Evolutionary conservation across 306 rosid genomes (phyloP).

Genomic region (Lagenaria siceraria): DNA sequence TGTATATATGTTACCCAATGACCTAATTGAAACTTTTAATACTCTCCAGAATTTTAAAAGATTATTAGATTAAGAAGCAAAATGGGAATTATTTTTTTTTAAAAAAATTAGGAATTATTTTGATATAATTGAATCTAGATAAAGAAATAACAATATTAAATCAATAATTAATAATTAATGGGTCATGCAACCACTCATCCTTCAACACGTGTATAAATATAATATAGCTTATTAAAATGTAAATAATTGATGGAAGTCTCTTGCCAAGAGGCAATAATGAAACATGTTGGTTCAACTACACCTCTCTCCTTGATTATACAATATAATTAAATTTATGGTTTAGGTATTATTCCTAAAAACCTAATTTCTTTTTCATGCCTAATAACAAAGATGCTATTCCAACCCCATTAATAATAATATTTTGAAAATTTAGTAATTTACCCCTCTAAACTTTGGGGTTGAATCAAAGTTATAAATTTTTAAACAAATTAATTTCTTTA

Average conservation of each 20-base stretch:
- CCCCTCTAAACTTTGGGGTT: no score
- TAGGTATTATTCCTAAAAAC: not conserved
- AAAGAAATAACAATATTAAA: not conserved
- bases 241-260: not conserved
- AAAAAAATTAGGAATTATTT: no score
- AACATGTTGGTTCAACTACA: slow-evolving; percentile 6
- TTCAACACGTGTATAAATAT: not conserved
- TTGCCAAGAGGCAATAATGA: not conserved
- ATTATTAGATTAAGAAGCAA: no score
- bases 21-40: no score
- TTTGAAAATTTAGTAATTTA: no score
- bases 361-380: not conserved
- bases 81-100: no score
- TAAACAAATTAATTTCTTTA: no score
- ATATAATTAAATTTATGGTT: not conserved
- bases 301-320: not conserved
- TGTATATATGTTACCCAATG: no score
- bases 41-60: no score
- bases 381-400: not conserved
- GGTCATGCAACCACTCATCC: not conserved
- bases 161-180: not conserved
- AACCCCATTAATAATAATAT: no score
- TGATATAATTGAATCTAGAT: not conserved
- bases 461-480: no score
- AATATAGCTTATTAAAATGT: not conserved